Percentiles rank a stretch among this genome's conserved stretches.
Conservation (phyloP, 208 protist genomes). For the Leishmania martiniquensis region DNA sequence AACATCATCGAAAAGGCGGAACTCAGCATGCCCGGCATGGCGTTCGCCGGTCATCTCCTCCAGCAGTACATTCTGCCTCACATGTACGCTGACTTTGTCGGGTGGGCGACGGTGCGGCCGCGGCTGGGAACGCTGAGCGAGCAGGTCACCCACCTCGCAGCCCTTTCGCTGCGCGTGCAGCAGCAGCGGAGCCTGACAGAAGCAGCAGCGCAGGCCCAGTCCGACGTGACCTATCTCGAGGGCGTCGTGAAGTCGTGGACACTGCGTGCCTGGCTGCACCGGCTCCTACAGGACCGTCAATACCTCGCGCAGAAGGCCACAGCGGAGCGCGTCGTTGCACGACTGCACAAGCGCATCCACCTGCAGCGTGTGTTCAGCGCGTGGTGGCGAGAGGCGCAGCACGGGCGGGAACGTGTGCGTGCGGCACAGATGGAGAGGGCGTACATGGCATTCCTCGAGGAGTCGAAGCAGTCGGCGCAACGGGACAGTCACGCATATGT, state of each 20-base stretch:
- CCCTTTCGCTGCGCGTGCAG: conserved; percentile 52
- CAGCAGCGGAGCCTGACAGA: conserved; percentile 27
- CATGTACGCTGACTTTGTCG: conserved; percentile 70
- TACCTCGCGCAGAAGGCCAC: conserved; percentile 11
- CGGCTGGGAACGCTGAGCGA: conserved; percentile 60
- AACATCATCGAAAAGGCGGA: conserved; percentile 72
- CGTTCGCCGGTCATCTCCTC: conserved; percentile 67
- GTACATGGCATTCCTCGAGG: conserved; percentile 55
- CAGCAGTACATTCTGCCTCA: conserved; percentile 75
- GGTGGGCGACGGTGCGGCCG: conserved; percentile 43
- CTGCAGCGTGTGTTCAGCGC: conserved; percentile 51
- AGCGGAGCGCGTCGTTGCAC: conserved; percentile 15
- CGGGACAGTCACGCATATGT: conserved; percentile 30
- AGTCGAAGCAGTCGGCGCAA: conserved; percentile 43
- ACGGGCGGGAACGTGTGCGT: conserved; percentile 34
- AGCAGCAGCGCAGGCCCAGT: conserved; percentile 41
- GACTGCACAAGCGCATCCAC: conserved; percentile 31
- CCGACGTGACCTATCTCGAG: conserved; percentile 71
- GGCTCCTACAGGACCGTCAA: conserved; percentile 26
- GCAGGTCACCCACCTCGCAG: conserved; percentile 69
- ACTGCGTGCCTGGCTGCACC: conserved; percentile 67
- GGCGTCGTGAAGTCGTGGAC: conserved; percentile 67
- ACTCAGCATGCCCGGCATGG: conserved; percentile 48
- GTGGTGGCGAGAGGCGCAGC: conserved; percentile 54
- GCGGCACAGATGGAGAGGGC: conserved; percentile 40